Evolutionary conservation across 495 filamentous ascomycete species (phyloP), one percentile per base, ranked within the genome.

Genomic region (Tirmania nivea): DNA sequence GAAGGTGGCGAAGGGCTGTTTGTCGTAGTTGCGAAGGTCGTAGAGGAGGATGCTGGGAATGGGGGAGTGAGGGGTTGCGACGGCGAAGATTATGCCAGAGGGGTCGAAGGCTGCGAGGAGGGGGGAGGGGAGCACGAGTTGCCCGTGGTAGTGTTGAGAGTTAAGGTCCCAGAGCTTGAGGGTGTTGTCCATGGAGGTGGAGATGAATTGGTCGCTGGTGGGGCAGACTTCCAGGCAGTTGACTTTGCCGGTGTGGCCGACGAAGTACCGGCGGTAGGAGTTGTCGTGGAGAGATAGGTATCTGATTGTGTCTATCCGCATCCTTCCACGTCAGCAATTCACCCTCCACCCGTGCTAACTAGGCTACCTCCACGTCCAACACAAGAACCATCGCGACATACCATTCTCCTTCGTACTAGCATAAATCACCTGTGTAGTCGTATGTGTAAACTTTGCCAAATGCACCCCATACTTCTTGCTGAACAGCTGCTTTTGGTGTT

Each of bases 221-320:
- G 82, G 82, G 52, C 78, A 78, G 56, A 86, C 68, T 9, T 82
- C 71, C 11, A 99, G 71, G 53, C 70, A 80, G 20, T 88, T 95
- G 11, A 99, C 90, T 20, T 80, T 69, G 17, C 74, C 79, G 25
- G 80, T 80, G 68, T 95, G 90, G 48, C 87, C 90, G 25, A 79
- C 77, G 63, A 96, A 96, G 68, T 99, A 99, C 51, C 92, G 81
- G 54, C 96, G 77, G 63, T 89, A 99, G 34, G 77, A 78, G 68
- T 94, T 94, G 60, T 95, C 89, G 65, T 96, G 92, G 7, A 89
- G 84, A 9, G 86, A 84, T 39, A 99, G 78, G 66, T 94, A 84
- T 54, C 90, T 77, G 39, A 99, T 80, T 1, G 83, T 83, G 66
- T 96, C 80, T 82, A 48, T 36, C 34, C 35, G 50, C 34, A 8